Conservation (phyloP, 179 eudicot species). For the Sideroxylon spinosum region DNA sequence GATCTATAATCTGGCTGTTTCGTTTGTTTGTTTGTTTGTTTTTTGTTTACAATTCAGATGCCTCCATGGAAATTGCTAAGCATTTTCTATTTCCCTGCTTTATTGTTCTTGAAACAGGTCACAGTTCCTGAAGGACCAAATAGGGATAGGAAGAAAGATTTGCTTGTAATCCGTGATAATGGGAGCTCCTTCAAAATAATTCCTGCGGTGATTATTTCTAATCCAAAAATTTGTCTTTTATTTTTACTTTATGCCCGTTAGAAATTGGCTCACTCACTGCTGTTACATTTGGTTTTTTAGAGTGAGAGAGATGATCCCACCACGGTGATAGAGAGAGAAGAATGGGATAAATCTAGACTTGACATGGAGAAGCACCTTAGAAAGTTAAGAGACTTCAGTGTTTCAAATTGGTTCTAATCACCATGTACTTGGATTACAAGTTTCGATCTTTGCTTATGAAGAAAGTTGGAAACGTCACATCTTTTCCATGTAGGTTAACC, state of each 20-base stretch:
- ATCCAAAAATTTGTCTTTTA: neutral
- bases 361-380: conserved; percentile 93
- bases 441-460: neutral
- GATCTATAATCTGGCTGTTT: neutral
- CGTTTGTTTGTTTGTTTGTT: neutral
- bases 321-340: conserved; percentile 80
- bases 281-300: conserved; percentile 31
- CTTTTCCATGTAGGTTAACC: neutral
- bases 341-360: conserved; percentile 66
- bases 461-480: neutral
- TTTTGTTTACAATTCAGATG: neutral
- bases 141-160: conserved; percentile 75
- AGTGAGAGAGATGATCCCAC: conserved; percentile 77
- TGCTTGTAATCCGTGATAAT: conserved; percentile 77
- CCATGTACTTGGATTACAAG: neutral
- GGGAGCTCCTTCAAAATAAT: conserved; percentile 84
- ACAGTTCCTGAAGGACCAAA: conserved; percentile 79
- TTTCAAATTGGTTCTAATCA: conserved; percentile 85
- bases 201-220: conserved; percentile 41
- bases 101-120: conserved; percentile 41
- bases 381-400: conserved; percentile 78
- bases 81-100: conserved; percentile 8
- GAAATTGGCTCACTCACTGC: neutral
- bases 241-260: neutral
- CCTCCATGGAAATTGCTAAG: neutral